Evolutionary conservation across 2,329 filamentous ascomycete species (phyloP), one percentile per base, ranked within the genome.

Genomic region (Claviceps paspali): DNA sequence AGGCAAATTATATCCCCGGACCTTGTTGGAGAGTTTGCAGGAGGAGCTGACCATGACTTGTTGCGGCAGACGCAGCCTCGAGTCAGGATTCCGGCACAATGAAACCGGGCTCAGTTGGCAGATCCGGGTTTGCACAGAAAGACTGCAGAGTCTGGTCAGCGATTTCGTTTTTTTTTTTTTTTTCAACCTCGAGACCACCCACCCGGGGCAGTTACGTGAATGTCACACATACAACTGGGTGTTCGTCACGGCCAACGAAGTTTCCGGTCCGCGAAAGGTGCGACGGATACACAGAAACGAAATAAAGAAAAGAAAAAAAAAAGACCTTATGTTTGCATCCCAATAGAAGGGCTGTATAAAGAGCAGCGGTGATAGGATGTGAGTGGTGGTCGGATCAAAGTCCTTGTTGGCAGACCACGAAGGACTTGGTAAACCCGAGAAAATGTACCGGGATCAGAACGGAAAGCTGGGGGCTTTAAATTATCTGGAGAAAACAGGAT

Each of bases 11-110:
- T 35, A 36, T 36, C 38, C 19, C 29, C 33, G 33, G 33, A 8
- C 29, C 29, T 33, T 29, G 18, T 36, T 23, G 23, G 34, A 36
- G 14, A 37, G 6, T 29, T 33, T 26, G 34, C 9, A 40, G 23
- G 33, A 30, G 34, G 33, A 30, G 34, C 34, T 40, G 24, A 36
- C 29, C 38, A 40, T 40, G 34, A 28, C 37, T n/a, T 27, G 23
- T 36, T 28, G 37, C 12, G 12, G 18, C 17, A 19, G 23, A 33
- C 22, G n/a, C 22, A 18, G 29, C 22, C 22, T 21, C 35, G 36
- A 33, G 23, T 30, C 34, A 30, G 19, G 7, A 18, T 12, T 24
- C 34, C 21, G 18, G 21, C 26, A 30, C 18, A 8, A 26, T 19
- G 17, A 10, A 29, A 23, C 27, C 26, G 24, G 27, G 26, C 18